Evolutionary conservation across 1,139 yeast genomes (phyloP), one percentile per base, ranked within the genome.

Genomic region (Saccharomycopsis hybrid): DNA sequence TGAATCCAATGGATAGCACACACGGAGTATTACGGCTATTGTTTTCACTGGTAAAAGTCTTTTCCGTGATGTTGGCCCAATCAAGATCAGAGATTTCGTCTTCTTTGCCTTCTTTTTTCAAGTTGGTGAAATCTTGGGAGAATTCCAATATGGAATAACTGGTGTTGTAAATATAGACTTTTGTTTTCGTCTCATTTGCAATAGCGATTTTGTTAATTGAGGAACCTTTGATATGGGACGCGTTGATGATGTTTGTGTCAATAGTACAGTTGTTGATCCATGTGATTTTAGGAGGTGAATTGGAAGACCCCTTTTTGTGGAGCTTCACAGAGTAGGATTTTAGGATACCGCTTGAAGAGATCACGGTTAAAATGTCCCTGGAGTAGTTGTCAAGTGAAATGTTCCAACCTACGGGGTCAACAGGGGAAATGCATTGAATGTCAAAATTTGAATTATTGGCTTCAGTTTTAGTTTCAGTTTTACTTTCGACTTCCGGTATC

Each of bases 21-120:
- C 89, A 85, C 65, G 85, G 92, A 7, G 74, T 80, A 58, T 62
- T 76, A 27, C 77, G 76, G 0, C 92, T 78, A 51, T 81, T 74
- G 0, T 95, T 85, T 97, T 97, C 90, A 65, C 83, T 90, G 25
- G 83, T 65, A 58, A 82, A 89, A n/a, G 68, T 65, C 4, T 82
- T 75, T 2, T 28, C 18, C 27, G 48, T 40, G 25, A 41, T 51
- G 29, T 41, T 46, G n/a, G 53, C 51, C 55, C 55, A 52, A 37
- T 70, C 74, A 44, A 70, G 62, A 57, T 70, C 74, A 25, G 61
- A 54, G 45, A 66, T 54, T 4, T 59, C 52, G 1, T 64, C 65
- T 53, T 71, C 74, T 40, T 70, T 71, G 29, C 8, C 29, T 18
- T 8, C 5, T 27, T 0, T 29, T n/a, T n/a, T n/a, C n/a, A n/a